Evolutionary conservation across 2,329 filamentous ascomycete species (phyloP), one percentile per base, ranked within the genome.

Genomic region (Colletotrichum caudatum): DNA sequence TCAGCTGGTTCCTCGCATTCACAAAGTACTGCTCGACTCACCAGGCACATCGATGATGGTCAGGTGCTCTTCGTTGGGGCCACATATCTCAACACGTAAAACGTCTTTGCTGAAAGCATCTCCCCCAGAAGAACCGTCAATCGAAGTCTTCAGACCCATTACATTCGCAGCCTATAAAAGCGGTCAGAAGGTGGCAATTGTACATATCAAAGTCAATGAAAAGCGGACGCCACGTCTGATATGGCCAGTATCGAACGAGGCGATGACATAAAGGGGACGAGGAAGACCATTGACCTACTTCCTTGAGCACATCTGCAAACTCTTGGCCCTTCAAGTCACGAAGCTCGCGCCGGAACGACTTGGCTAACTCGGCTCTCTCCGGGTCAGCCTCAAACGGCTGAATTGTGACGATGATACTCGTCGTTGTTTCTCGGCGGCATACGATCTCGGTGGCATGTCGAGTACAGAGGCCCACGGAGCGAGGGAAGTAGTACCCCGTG

Each of bases 281-380:
- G 84, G 0, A 80, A 80, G 35, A 86, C 82, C 0, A 84, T 86
- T 35, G 87, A 69, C 37, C 3, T 14, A 64, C 69, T 23, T 68
- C 37, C 41, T 51, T 44, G 7, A 71, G 58, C 3, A 68, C 65
- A 20, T 64, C 26, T n/a, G 64, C 69, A 37, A 71, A 71, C 41
- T 62, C 26, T 23, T 26, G 50, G 2, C 69, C 82, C 94, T 78
- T 96, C 92, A 59, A 95, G 83, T 37, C 95, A 91, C 2, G 93
- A 8, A 95, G 80, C 91, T 94, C 84, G 95, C 96, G 78, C 93
- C 93, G 60, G 92, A 94, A 62, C 7, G 39, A 50, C 50, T 61
- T 70, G 5, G 67, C 67, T 6, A 41, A 50, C 6, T 57, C 39
- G 1, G 29, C 63, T 20, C 39, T 70, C 14, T 56, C 56, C 2